Conservation (phyloP, 2,329 filamentous ascomycete species). For the Aulographum hederae region DNA sequence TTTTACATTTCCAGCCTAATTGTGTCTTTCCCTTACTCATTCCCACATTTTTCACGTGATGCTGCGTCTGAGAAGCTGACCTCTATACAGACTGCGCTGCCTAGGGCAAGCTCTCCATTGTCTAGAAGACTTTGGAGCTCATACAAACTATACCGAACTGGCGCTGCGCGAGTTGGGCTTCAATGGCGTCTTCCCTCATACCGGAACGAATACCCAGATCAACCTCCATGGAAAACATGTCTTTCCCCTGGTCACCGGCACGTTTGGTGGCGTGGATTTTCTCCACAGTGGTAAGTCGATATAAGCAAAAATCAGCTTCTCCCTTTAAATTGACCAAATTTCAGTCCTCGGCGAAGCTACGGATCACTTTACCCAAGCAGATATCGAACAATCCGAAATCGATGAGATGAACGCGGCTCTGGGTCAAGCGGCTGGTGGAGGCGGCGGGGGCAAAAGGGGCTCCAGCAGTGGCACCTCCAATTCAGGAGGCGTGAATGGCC, state of each 20-base stretch:
- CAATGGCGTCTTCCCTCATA: slow-evolving; percentile 32
- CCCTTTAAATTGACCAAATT: too few species aligned
- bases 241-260: slow-evolving; percentile 34
- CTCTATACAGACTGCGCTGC: too few species aligned
- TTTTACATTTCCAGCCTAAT: too few species aligned
- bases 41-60: too few species aligned
- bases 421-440: slow-evolving; percentile 16
- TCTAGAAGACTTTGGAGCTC: slow-evolving; percentile 35
- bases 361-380: slow-evolving; percentile 28
- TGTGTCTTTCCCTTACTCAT: too few species aligned
- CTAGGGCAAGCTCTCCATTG: slow-evolving; percentile 35
- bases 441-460: slow-evolving; percentile 13
- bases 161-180: slow-evolving; percentile 32
- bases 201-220: slow-evolving; percentile 26
- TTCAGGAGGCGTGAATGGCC: slow-evolving; percentile 13
- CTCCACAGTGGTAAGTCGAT: too few species aligned
- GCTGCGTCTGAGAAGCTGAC: too few species aligned
- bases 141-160: slow-evolving; percentile 36
- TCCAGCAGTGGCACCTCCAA: slow-evolving; percentile 14
- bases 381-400: slow-evolving; percentile 27
- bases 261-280: slow-evolving; percentile 33
- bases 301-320: too few species aligned
- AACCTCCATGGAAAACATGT: slow-evolving; percentile 28
- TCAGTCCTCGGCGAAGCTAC: slow-evolving; percentile 30
- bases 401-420: slow-evolving; percentile 27